Evolutionary conservation across 768 basidiomycete species (phyloP).

Genomic region (Lactarius vividus): DNA sequence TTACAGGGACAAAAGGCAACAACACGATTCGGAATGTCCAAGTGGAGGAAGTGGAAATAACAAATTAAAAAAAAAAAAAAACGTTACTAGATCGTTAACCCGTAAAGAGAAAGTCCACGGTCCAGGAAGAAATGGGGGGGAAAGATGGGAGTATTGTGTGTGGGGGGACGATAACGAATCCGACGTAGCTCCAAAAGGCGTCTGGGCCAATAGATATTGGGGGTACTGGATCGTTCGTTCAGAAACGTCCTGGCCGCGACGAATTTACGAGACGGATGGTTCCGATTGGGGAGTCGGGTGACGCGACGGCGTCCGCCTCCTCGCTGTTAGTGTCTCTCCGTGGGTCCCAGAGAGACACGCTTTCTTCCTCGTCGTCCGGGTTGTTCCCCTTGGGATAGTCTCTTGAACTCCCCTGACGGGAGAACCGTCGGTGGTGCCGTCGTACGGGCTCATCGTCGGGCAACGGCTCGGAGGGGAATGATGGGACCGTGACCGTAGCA

Average conservation of each 20-base stretch:
- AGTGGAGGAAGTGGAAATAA: background rate
- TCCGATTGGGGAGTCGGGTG: constrained; percentile 18
- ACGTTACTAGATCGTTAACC: constrained; percentile 18
- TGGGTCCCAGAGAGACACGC: constrained; percentile 46
- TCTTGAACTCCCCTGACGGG: constrained; percentile 41
- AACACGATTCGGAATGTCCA: constrained; percentile 3
- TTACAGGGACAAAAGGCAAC: constrained; percentile 9
- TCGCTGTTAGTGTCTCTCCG: constrained; percentile 7
- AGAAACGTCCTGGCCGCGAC: constrained; percentile 12
- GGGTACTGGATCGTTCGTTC: background rate
- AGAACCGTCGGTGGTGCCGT: constrained; percentile 34
- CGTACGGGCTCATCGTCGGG: background rate
- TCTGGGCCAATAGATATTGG: background rate
- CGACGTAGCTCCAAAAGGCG: background rate
- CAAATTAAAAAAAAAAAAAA: constrained; percentile 3
- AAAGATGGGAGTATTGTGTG: background rate
- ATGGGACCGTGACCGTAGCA: constrained; percentile 7
- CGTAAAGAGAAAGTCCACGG: background rate
- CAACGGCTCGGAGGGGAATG: constrained; percentile 5
- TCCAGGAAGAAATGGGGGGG: background rate
- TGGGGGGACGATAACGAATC: background rate
- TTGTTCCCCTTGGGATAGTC: constrained; percentile 39
- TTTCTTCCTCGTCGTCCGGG: constrained; percentile 58
- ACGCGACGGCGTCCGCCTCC: background rate
- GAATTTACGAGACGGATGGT: constrained; percentile 24